Percentiles rank a stretch among this genome's conserved stretches.
These are phyloP conservation scores for Silene vulgaris DNA, from an alignment of 179 eudicot species.

Conservation along the genomic window DNA sequence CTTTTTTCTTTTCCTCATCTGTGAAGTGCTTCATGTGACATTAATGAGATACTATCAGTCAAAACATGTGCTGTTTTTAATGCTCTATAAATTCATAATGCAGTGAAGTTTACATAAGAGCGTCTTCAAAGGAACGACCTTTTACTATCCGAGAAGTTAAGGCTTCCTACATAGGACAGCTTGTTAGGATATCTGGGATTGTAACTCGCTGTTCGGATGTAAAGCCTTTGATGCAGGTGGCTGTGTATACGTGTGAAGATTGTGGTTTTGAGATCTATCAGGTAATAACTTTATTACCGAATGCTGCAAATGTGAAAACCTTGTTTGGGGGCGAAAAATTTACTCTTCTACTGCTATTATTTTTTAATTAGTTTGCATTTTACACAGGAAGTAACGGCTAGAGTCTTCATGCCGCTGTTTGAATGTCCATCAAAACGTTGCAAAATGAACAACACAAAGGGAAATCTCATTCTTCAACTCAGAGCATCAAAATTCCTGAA, in stretches of 20 bases:
- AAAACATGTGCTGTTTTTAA: conserved; percentile 18
- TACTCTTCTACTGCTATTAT: not conserved
- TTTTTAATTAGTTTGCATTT: conserved; percentile 12
- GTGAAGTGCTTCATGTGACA: not conserved
- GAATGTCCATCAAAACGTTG: conserved; percentile 90
- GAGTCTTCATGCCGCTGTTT: conserved; percentile 93
- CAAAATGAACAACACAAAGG: conserved; percentile 59
- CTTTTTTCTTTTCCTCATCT: not conserved
- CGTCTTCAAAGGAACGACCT: conserved; percentile 81
- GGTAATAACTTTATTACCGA: conserved; percentile 34
- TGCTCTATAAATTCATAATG: conserved; percentile 13
- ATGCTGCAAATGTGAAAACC: not conserved
- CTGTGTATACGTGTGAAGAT: conserved; percentile 94
- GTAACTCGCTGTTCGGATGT: conserved; percentile 98
- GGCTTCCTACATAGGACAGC: conserved; percentile 93
- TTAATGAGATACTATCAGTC: not conserved
- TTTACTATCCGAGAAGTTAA: conserved; percentile 88
- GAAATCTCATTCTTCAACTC: conserved; percentile 85
- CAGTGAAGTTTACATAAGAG: conserved; percentile 90
- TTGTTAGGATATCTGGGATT: conserved; percentile 85
- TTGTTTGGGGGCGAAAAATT: not conserved
- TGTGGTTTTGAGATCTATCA: conserved; percentile 97
- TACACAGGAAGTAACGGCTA: conserved; percentile 86
- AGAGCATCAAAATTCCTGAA: conserved; percentile 94
- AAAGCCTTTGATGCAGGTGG: conserved; percentile 95